Evolutionary conservation across 257 asterid species (phyloP), one percentile per base, ranked within the genome.

Genomic region (Echium plantagineum): DNA sequence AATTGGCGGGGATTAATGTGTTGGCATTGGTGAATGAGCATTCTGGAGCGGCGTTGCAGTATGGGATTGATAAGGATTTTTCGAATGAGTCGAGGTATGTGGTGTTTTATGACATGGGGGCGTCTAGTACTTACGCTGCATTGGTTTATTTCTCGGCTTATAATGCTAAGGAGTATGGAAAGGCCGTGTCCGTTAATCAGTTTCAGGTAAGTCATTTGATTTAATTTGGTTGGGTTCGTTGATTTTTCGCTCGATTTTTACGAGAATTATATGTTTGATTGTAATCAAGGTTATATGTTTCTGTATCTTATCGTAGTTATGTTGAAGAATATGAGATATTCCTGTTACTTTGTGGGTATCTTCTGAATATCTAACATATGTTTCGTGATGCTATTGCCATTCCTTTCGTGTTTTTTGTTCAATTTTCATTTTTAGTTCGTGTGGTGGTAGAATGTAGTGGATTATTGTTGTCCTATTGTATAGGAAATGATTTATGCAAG

Each of bases 1-100:
- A 86, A 74, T 82, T 93, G 87, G 95, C 87, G 1, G 97, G 96
- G 70, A 68, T 89, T 61, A 93, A 93, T 80, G 97, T 89, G 57
- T 69, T 93, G 73, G 85, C 98, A 38, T 72, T 93, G 78, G 78
- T 93, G 69, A 86, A 89, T 66, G 98, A 93, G 76, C 95, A 93
- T 71, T 79, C 94, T 0, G 96, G 97, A 5, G 97, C 96, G 30
- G 97, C 98, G n/a, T 65, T 93, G 82, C 98, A 93, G 79, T 93
- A 93, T 58, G 97, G 98, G 66, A 93, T 93, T 69, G 97, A 93
- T 74, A 93, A 93, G 77, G 97, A 89, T 75, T 93, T 93, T 62
- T 75, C 94, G 0, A 82, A 93, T 53, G 97, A 85, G 47, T 81
- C 98, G 15, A 79, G 94, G 76, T 81, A 81, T 56, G 97, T 93